Conservation (phyloP, 2,329 filamentous ascomycete genomes). For the Helicocarpus griseus region DNA sequence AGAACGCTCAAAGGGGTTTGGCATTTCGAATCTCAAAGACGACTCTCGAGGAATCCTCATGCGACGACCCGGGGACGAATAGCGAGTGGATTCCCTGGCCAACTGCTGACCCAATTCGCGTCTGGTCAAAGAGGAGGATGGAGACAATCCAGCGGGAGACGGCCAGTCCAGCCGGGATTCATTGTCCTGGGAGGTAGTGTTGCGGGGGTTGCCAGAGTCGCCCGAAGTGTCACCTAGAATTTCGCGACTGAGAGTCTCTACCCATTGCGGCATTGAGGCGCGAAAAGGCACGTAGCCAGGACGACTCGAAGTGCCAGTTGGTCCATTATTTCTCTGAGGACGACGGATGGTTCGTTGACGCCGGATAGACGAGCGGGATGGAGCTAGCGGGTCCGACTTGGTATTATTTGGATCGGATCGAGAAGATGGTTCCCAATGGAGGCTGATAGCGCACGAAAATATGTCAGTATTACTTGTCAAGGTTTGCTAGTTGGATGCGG, state of each 20-base stretch:
- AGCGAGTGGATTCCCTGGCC: constrained; percentile 25
- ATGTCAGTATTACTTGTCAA: background rate
- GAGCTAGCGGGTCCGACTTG: constrained; percentile 44
- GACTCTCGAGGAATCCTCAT: constrained; percentile 29
- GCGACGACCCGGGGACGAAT: constrained; percentile 24
- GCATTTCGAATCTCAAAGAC: constrained; percentile 23
- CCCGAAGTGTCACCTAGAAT: constrained; percentile 21
- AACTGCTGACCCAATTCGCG: constrained; percentile 27
- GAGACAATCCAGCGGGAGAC: constrained; percentile 10
- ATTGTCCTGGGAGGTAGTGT: constrained; percentile 2
- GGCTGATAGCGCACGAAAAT: background rate
- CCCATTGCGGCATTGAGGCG: constrained; percentile 20
- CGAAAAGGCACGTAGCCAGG: constrained; percentile 18
- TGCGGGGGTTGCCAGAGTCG: constrained; percentile 7
- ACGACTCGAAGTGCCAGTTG: constrained; percentile 16
- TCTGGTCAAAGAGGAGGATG: constrained; percentile 17
- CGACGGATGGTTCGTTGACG: constrained; percentile 30
- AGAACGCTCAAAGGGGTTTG: constrained; percentile 14
- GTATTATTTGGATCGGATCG: constrained; percentile 31
- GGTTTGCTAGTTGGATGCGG: background rate
- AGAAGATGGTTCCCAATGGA: constrained; percentile 5
- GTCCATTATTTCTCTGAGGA: background rate
- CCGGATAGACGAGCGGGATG: constrained; percentile 49
- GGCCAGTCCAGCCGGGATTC: constrained; percentile 17
- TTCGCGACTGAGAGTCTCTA: constrained; percentile 18